Conservation (phyloP, 805 yeast species). For the Barnettozyma sucrosica region DNA sequence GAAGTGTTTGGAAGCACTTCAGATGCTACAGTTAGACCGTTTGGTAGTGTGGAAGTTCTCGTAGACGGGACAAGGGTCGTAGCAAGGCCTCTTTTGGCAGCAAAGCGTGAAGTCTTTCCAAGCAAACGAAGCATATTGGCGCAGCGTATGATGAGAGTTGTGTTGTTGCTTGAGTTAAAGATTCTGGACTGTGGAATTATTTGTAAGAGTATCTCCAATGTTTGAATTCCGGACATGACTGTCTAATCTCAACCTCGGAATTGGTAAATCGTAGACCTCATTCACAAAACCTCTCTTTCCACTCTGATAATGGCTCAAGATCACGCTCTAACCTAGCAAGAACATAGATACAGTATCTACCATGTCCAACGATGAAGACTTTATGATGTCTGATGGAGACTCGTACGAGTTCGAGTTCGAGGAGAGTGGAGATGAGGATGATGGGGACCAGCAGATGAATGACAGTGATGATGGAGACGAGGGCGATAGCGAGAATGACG, state of each 20-base stretch:
- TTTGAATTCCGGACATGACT: background rate
- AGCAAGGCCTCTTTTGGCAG: conserved; percentile 1
- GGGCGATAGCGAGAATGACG: conserved; percentile 24
- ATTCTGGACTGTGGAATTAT: background rate
- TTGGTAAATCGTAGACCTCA: too few relatives aligned
- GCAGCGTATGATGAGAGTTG: background rate
- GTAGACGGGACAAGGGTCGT: conserved; percentile 35
- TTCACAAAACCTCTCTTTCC: background rate
- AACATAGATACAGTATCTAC: background rate
- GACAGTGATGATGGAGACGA: conserved; percentile 11
- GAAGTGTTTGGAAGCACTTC: conserved; percentile 81
- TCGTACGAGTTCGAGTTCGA: conserved; percentile 27
- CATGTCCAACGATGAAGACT: conserved; percentile 26
- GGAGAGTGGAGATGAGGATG: conserved; percentile 14
- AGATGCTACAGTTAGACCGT: conserved; percentile 92
- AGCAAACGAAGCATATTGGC: conserved; percentile 11
- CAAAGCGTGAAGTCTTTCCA: conserved; percentile 1
- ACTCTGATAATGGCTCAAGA: too few relatives aligned
- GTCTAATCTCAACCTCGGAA: background rate
- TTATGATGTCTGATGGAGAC: conserved; percentile 27
- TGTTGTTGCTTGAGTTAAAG: background rate
- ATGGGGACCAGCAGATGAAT: conserved; percentile 1
- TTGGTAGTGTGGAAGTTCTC: conserved; percentile 68
- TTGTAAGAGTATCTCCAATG: too few relatives aligned
- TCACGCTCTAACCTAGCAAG: background rate